Conservation (phyloP, 192 early-diverging fungal species). For the Diversispora epigaea region DNA sequence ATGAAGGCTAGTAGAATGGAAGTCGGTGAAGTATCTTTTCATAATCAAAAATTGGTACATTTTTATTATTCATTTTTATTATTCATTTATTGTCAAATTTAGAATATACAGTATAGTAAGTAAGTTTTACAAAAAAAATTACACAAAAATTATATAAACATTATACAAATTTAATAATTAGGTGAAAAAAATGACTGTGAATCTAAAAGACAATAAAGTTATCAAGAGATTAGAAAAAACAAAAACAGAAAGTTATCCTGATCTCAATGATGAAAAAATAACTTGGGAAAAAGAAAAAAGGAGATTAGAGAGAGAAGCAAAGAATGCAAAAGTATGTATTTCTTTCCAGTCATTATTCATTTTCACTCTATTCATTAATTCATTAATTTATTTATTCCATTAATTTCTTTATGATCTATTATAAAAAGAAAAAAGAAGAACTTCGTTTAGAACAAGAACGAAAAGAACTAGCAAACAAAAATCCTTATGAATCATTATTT, state of each 20-base stretch:
- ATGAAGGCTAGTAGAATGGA: constrained; percentile 94
- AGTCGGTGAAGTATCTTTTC: constrained; percentile 93
- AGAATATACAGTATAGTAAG: too few relatives aligned
- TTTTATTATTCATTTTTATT: background rate
- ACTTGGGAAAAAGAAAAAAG: constrained; percentile 54
- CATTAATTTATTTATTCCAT: background rate
- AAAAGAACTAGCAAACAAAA: constrained; percentile 44
- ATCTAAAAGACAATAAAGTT: constrained; percentile 75
- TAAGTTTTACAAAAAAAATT: too few relatives aligned
- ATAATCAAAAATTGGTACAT: constrained; percentile 59
- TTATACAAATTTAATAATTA: constrained; percentile 30
- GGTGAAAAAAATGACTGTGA: constrained; percentile 82
- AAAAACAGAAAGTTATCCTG: constrained; percentile 67
- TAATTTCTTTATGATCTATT: too few relatives aligned
- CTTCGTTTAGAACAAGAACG: constrained; percentile 39
- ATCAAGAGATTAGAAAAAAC: constrained; percentile 97
- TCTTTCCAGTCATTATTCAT: too few relatives aligned
- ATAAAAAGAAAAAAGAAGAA: constrained; percentile 47
- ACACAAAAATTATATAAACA: too few relatives aligned
- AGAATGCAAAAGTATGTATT: constrained; percentile 43
- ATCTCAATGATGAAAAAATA: constrained; percentile 73
- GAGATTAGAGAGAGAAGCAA: constrained; percentile 32
- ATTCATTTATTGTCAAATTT: constrained; percentile 8
- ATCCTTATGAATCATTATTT: constrained; percentile 55
- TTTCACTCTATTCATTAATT: too few relatives aligned